These are phyloP conservation scores for Boletellus emodensis DNA, from an alignment of 768 basidiomycete species.

Conservation along the genomic window DNA sequence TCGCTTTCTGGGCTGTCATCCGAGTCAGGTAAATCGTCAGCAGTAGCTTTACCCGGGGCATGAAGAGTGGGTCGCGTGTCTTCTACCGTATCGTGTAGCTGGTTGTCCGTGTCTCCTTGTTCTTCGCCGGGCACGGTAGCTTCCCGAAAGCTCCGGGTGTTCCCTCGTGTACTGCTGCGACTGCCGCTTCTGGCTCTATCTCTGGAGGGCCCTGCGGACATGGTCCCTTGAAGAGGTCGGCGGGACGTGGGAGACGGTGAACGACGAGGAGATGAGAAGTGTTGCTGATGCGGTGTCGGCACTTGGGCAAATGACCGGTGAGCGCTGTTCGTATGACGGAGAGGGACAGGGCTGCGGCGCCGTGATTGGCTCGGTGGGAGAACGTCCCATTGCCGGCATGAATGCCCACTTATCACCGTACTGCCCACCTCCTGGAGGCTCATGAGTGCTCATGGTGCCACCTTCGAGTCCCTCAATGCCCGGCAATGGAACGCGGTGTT, in stretches of 20 bases:
- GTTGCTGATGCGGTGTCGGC: conserved; percentile 56
- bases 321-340: conserved; percentile 40
- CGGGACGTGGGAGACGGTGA: conserved; percentile 45
- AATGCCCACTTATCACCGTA: conserved; percentile 31
- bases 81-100: conserved; percentile 33
- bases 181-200: conserved; percentile 58
- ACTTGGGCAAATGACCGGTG: conserved; percentile 56
- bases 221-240: conserved; percentile 43
- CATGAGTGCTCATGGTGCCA: conserved; percentile 9
- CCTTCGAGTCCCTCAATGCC: neutral
- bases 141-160: conserved; percentile 43
- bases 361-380: conserved; percentile 40
- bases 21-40: conserved; percentile 38
- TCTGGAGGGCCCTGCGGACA: conserved; percentile 49
- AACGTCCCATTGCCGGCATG: conserved; percentile 26
- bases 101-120: conserved; percentile 44
- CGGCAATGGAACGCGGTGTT: neutral
- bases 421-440: conserved; percentile 16
- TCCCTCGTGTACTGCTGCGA: conserved; percentile 52
- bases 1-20: conserved; percentile 39
- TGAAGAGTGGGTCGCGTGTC: conserved; percentile 21
- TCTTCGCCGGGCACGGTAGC: conserved; percentile 46
- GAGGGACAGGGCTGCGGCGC: conserved; percentile 28
- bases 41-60: conserved; percentile 40
- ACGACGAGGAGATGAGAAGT: conserved; percentile 56